Evolutionary conservation across 208 protist species (phyloP).

Genomic region (Borovskyia barvae): DNA sequence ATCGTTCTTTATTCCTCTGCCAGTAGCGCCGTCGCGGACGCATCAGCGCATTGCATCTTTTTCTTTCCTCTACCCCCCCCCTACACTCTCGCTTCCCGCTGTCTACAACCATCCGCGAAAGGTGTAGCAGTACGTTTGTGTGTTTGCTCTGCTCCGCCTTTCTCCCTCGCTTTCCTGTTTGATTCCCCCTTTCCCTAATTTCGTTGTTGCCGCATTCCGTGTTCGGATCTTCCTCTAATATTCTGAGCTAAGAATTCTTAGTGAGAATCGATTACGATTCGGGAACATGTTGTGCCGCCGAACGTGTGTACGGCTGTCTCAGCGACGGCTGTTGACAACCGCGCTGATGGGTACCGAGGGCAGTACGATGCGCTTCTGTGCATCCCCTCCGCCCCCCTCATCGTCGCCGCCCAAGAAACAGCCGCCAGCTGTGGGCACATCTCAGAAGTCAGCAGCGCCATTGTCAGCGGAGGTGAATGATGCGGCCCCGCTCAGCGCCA

Average conservation of each 20-base stretch:
- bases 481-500: neutral
- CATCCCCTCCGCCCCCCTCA: neutral
- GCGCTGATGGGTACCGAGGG: neutral
- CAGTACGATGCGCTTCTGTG: constrained; percentile 19
- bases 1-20: too few species aligned
- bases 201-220: neutral
- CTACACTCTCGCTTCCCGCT: too few species aligned
- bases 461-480: neutral
- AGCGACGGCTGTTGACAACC: neutral
- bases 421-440: neutral
- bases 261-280: neutral
- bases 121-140: neutral
- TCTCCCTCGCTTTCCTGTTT: neutral
- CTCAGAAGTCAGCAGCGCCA: neutral
- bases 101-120: neutral
- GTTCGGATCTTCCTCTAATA: neutral
- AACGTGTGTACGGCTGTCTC: constrained; percentile 6
- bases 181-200: neutral
- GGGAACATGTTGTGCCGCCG: constrained; percentile 15
- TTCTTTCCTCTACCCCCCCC: too few species aligned
- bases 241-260: too few species aligned
- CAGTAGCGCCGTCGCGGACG: neutral
- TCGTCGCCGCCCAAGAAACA: constrained; percentile 7
- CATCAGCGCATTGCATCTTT: neutral
- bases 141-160: neutral